Conservation (phyloP, 441 rosid species). For the Erodium moschatum region DNA sequence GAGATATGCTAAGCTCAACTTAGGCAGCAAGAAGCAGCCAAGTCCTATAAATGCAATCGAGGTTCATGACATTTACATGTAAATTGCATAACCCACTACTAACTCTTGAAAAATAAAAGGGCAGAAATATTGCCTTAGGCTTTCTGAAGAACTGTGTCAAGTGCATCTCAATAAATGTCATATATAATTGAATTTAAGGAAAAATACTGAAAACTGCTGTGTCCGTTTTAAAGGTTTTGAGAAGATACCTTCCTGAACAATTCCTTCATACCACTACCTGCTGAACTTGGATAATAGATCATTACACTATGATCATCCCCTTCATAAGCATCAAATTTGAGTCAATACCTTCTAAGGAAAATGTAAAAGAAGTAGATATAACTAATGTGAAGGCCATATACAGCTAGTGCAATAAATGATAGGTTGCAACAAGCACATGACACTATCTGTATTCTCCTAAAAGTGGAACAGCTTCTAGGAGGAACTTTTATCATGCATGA, state of each 20-base stretch:
- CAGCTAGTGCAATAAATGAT: neutral
- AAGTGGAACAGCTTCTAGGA: neutral
- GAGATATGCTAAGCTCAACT: neutral
- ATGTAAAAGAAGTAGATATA: conserved; percentile 19
- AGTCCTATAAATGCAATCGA: neutral
- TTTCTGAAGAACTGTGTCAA: neutral
- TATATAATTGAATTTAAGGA: neutral
- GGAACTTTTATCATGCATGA: neutral
- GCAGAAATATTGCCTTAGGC: neutral
- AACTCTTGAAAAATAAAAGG: neutral
- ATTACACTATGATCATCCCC: conserved; percentile 97
- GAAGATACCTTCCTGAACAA: conserved; percentile 79
- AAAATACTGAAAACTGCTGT: neutral
- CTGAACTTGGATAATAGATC: conserved; percentile 98
- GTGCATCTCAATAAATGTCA: neutral
- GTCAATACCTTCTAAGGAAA: conserved; percentile 19
- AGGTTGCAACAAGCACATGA: neutral
- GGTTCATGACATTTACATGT: neutral
- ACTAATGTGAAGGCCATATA: conserved; percentile 2
- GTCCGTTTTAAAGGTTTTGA: conserved; percentile 1
- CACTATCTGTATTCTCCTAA: neutral
- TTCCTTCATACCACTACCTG: conserved; percentile 99
- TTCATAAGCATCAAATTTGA: conserved; percentile 28
- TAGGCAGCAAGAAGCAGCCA: conserved; percentile 1
- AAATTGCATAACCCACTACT: neutral